Evolutionary conservation across 2,329 filamentous ascomycete species (phyloP).

Genomic region (Ophiostoma ulmi): DNA sequence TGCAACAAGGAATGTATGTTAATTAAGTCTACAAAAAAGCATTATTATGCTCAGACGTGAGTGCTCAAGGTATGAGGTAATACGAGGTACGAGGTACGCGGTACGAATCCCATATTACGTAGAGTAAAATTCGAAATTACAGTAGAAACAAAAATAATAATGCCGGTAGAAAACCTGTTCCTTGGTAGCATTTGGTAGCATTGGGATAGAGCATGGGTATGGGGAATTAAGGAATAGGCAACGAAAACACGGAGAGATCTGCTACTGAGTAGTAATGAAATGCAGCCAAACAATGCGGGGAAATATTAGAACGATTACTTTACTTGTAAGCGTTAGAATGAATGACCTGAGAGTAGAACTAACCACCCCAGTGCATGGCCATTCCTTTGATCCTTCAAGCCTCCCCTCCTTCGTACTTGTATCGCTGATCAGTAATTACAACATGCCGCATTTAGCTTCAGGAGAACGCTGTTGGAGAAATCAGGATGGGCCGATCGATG

Average conservation of each 20-base stretch:
- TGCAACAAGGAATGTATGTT: not conserved
- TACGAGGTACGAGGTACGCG: not conserved
- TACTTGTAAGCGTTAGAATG: not conserved
- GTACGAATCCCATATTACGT: not conserved
- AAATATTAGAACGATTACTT: slow-evolving; percentile 7
- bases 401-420: not conserved
- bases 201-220: not conserved
- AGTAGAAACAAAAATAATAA: not conserved
- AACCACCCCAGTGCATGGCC: slow-evolving; percentile 11
- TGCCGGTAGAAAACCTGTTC: not conserved
- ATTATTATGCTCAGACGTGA: not conserved
- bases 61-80: not conserved
- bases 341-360: not conserved
- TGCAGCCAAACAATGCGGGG: not conserved
- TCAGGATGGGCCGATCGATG: not conserved
- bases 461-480: not conserved
- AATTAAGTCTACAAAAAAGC: not conserved
- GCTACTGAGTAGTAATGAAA: not conserved
- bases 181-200: not conserved
- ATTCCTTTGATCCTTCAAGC: not conserved
- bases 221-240: not conserved
- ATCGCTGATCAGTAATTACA: not conserved
- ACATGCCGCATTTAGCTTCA: not conserved
- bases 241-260: slow-evolving; percentile 9
- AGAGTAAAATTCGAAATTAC: not conserved